Conservation (phyloP, 1,284 basidiomycete species). For the Ceratobasidium sp. region DNA sequence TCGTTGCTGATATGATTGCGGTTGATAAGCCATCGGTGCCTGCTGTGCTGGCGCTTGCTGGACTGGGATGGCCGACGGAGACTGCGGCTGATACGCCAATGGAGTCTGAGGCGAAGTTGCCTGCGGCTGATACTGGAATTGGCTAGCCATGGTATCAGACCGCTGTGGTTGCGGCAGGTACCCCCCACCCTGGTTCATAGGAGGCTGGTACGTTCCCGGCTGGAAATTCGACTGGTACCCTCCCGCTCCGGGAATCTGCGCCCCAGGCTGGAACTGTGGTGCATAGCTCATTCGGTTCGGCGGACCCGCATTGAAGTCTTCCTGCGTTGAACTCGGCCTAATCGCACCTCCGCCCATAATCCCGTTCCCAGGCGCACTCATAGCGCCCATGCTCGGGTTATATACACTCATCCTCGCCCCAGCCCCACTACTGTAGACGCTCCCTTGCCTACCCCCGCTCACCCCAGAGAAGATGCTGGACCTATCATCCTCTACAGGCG, state of each 20-base stretch:
- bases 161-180: not conserved
- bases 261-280: not conserved
- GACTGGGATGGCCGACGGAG: not conserved
- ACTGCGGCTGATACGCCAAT: slow-evolving; percentile 17
- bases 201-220: slow-evolving; percentile 2
- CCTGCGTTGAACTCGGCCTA: not conserved
- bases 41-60: not conserved
- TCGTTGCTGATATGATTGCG: not conserved
- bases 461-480: slow-evolving; percentile 12
- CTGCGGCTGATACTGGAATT: not conserved
- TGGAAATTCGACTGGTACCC: slow-evolving; percentile 7
- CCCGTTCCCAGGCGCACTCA: slow-evolving; percentile 3
- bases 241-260: not conserved
- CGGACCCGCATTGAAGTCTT: not conserved
- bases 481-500: slow-evolving; percentile 7
- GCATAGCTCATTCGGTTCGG: slow-evolving; percentile 1
- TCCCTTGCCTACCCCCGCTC: slow-evolving; percentile 21
- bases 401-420: slow-evolving; percentile 14
- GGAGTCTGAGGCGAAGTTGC: not conserved
- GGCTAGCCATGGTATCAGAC: not conserved
- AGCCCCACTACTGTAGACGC: slow-evolving; percentile 9
- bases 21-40: not conserved
- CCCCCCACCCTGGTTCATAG: not conserved
- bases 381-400: not conserved
- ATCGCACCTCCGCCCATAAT: slow-evolving; percentile 8